These are phyloP conservation scores for Arthrinium phaeospermum DNA, from an alignment of 2,329 filamentous ascomycete genomes.

Conservation along the genomic window DNA sequence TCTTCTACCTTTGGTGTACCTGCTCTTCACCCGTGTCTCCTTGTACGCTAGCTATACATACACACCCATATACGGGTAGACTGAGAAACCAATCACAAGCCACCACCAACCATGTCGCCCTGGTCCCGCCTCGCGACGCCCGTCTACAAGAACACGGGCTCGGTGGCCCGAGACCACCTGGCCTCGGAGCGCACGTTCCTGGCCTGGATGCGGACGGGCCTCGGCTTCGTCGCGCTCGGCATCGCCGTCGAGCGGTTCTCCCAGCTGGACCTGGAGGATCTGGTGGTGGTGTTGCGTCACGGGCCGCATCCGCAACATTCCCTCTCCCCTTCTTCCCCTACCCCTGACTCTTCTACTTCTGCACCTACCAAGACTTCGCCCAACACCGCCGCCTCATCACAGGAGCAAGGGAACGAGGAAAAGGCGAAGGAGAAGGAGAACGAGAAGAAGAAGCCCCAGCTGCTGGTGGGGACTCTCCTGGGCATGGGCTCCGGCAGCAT, in stretches of 20 bases:
- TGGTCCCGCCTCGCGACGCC: slow-evolving; percentile 31
- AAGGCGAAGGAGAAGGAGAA: slow-evolving; percentile 27
- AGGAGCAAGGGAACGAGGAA: slow-evolving; percentile 24
- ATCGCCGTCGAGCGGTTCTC: slow-evolving; percentile 54
- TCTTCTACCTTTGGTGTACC: neutral
- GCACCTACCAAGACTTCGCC: neutral
- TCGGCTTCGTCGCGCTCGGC: slow-evolving; percentile 57
- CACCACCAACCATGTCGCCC: slow-evolving; percentile 14
- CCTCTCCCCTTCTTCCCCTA: too few relatives aligned
- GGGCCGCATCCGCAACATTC: neutral
- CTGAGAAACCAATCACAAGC: neutral
- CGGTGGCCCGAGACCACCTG: slow-evolving; percentile 57
- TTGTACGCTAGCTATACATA: neutral
- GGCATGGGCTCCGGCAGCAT: slow-evolving; percentile 52
- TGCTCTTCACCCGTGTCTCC: neutral
- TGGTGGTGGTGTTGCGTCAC: slow-evolving; percentile 27
- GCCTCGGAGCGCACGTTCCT: slow-evolving; percentile 60
- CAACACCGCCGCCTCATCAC: too few relatives aligned
- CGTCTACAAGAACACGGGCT: slow-evolving; percentile 51
- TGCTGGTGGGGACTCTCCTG: slow-evolving; percentile 48
- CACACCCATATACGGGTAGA: neutral
- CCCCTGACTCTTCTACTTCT: neutral
- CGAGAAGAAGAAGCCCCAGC: slow-evolving; percentile 39
- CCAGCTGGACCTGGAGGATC: slow-evolving; percentile 46
- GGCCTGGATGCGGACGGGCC: slow-evolving; percentile 56